phyloP scores from a whole-genome alignment of 1,139 yeast genomes.

The Yarrowia galli region DNA sequence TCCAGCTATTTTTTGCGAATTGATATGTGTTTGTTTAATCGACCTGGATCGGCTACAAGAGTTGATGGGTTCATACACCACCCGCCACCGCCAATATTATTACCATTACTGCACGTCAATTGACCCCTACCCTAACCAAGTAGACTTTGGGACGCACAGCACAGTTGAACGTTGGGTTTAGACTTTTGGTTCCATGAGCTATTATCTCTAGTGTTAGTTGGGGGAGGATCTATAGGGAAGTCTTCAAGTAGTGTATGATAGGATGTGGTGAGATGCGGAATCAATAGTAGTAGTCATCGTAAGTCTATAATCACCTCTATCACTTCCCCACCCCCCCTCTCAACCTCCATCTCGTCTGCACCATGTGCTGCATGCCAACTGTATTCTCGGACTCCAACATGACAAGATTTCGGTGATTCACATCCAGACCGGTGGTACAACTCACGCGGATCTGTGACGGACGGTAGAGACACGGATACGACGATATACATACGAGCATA shows the following conservation, averaged over 20 bases:
- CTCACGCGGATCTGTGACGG: not conserved
- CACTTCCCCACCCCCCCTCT: not conserved
- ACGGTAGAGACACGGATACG: too few relatives aligned
- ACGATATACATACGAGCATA: too few relatives aligned
- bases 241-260: too few relatives aligned
- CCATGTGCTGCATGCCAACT: conserved; percentile 20
- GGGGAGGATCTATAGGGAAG: too few relatives aligned
- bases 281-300: too few relatives aligned
- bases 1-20: too few relatives aligned
- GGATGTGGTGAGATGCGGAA: too few relatives aligned
- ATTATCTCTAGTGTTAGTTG: not conserved
- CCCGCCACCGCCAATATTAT: not conserved
- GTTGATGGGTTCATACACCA: too few relatives aligned
- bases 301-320: too few relatives aligned
- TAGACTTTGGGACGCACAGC: not conserved
- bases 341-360: conserved; percentile 13
- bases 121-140: conserved; percentile 8
- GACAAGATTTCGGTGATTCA: conserved; percentile 26
- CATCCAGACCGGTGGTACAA: not conserved
- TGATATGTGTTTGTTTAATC: too few relatives aligned
- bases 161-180: not conserved
- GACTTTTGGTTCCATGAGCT: not conserved
- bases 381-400: not conserved
- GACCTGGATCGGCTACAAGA: too few relatives aligned
- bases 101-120: not conserved